Evolutionary conservation across 1,284 basidiomycete species (phyloP), one percentile per base, ranked within the genome.

Genomic region (Earliella scabrosa): DNA sequence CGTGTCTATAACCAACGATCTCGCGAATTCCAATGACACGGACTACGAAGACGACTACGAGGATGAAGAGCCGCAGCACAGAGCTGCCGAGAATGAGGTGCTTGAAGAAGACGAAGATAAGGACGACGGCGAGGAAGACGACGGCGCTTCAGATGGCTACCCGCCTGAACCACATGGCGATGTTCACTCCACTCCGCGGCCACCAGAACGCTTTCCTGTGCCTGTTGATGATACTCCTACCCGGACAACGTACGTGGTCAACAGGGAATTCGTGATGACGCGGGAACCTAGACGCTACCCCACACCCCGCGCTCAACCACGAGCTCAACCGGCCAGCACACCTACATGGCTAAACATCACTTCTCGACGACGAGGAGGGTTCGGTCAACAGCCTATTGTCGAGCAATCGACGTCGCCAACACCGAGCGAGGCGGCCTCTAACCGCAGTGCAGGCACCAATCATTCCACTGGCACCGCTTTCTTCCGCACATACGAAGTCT

Each of bases 41-140:
- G 86, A 89, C 62, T 87, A 89, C 60, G 87, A 89, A 52, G 87
- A 88, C 46, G 86, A 88, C 50, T 80, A 83, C 56, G 82, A 87
- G 34, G 68, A 69, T 0, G 66, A 31, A 0, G 59, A 63, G n/a
- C 43, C 45, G 3, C 46, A 34, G 21, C 31, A 29, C 13, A 29
- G 36, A 29, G 54, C 67, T 35, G 59, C 54, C 13, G 65, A 65
- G 16, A 58, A 48, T 21, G 77, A 76, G 50, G 77, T 78, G 32
- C 73, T 74, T 9, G 84, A 85, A 36, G 75, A 81, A 39, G 76
- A 77, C 45, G 82, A 82, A 54, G 81, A 82, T 26, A 81, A 81
- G 31, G 74, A 77, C 45, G 82, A 82, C 54, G 81, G 81, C 24
- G 82, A 82, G 29, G 74, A 74, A 20, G 77, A 68, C 32, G 75